Evolutionary conservation across 345 rosid species (phyloP), one percentile per base, ranked within the genome.

Genomic region (Cochlearia excelsa): DNA sequence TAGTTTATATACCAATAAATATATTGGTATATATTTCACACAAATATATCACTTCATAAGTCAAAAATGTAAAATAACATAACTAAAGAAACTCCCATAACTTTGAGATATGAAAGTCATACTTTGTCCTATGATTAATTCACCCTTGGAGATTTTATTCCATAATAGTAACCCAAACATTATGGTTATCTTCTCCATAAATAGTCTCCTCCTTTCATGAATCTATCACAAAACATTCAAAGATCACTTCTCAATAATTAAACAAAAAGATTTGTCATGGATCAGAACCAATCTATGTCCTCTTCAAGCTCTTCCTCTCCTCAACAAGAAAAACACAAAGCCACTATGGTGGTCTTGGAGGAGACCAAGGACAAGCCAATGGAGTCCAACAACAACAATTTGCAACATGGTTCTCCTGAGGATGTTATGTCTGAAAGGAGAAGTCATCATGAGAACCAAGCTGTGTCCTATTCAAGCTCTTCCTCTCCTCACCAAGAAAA

Each of bases 391-490:
- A 62, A 6, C 52, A 51, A 10, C 6, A 10, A 10, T 48, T 31
- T 4, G 51, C 54, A 51, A 27, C 27, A 33, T 6, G 57, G 57
- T 47, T 33, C 59, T 63, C 53, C 48, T 16, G 23, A 16, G 23
- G 23, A 16, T 16, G 23, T 16, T 16, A 16, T 16, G 23, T 16
- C 23, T 16, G 23, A 16, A 16, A 16, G 23, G 23, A 16, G 23
- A 16, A 16, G 23, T 16, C 23, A 16, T 16, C 23, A 16, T 16
- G 23, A 68, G 51, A 54, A 61, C 60, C 57, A 61, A 61, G 41
- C 9, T 35, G 26, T 70, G 69, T 70, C 65, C 51, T 63, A 53
- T 51, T 51, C 65, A 57, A 30, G 26, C 44, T 70, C 69, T 26
- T 70, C 54, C 54, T 4, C 54, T 34, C 43, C 69, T 16, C 23